Evolutionary conservation across 495 filamentous ascomycete genomes (phyloP), one percentile per base, ranked within the genome.

Genomic region (Penicillium turbatum): DNA sequence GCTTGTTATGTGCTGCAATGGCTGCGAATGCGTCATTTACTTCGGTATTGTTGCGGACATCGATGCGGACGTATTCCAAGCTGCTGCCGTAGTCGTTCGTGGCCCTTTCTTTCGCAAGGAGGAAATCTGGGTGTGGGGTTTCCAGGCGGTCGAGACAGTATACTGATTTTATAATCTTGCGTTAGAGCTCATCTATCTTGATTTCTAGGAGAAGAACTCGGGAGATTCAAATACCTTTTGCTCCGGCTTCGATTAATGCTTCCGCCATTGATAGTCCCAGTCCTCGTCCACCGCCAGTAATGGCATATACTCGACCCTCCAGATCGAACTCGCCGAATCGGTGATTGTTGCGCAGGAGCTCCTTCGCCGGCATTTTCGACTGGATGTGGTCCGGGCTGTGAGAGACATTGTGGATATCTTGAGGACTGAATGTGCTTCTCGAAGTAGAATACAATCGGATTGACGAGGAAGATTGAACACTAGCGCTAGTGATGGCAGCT

Each of bases 201-300:
- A 51, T 9, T n/a, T 24, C 8, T 7, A 6, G 6, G 9, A 7
- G 21, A 30, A 3, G 19, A 37, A 40, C n/a, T n/a, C n/a, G n/a
- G 16, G 35, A 19, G 1, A 16, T 27, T 12, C 10, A 16, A 2
- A 6, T 72, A 86, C 83, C 82, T 61, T 79, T 80, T 1, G 81
- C 85, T 9, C 86, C 85, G 12, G 86, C 83, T 60, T 88, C 85
- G 40, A 83, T 77, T n/a, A 88, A 69, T 8, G 83, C 86, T 60
- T 88, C 85, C 2, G 82, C 82, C 66, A 88, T 79, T 4, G 79
- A 75, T 6, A 90, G 69, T 8, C 86, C 86, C 4, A 89, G 67
- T 5, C 85, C 83, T 48, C 78, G 68, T 27, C 76, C 84, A 17
- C 82, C 83, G 19, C 83, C 85, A 0, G 85, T 86, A 32, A 88